phyloP scores from a whole-genome alignment of 331 rosid species.

The Quercus tomentella region DNA sequence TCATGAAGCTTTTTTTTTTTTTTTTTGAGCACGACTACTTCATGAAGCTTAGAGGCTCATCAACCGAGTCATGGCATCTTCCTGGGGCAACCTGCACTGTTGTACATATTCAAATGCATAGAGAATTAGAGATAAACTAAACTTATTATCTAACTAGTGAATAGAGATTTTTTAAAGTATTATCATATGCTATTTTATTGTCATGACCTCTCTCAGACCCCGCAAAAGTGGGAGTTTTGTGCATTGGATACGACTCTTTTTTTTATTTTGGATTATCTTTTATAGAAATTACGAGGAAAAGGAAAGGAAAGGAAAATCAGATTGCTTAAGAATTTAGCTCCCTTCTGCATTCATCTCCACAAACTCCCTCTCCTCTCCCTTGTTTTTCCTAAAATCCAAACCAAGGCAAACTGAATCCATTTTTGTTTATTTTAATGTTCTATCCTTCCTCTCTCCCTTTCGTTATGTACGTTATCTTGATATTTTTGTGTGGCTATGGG shows the following conservation, averaged over 20 bases:
- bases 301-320: neutral
- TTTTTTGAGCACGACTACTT: neutral
- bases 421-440: neutral
- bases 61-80: neutral
- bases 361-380: too few relatives aligned
- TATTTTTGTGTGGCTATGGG: too few relatives aligned
- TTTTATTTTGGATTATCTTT: too few relatives aligned
- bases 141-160: neutral
- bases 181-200: neutral
- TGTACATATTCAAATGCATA: constrained; percentile 8
- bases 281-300: neutral
- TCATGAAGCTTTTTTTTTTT: neutral
- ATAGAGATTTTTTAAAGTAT: neutral
- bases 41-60: neutral
- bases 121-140: neutral
- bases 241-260: accelerated
- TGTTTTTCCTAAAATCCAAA: neutral
- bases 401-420: neutral
- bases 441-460: neutral
- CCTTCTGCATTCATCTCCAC: too few relatives aligned
- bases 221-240: too few relatives aligned
- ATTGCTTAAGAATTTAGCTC: neutral
- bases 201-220: accelerated
- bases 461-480: neutral
- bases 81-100: neutral